phyloP scores from a whole-genome alignment of 805 yeast genomes.

The Pichia pseudocactophila region DNA sequence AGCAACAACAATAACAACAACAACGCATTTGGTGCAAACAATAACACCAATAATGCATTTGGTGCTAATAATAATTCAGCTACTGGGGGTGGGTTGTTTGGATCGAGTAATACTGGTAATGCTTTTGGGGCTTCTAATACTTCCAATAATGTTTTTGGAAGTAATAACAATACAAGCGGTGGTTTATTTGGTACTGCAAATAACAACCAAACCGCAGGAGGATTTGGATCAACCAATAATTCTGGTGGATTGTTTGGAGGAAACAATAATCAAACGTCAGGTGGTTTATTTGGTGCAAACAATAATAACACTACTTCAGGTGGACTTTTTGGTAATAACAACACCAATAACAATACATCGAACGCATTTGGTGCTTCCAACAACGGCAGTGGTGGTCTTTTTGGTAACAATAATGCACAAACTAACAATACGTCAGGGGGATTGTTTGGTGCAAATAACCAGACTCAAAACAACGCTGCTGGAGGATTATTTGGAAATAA shows the following conservation, averaged over 20 bases:
- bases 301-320: slow-evolving; percentile 10
- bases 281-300: slow-evolving; percentile 24
- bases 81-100: slow-evolving; percentile 1
- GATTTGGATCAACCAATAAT: slow-evolving; percentile 27
- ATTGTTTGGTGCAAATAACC: slow-evolving; percentile 29
- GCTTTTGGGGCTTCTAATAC: slow-evolving; percentile 28
- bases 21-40: slow-evolving; percentile 17
- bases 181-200: slow-evolving; percentile 19
- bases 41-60: slow-evolving; percentile 19
- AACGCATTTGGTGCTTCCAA: slow-evolving; percentile 5
- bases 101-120: slow-evolving; percentile 16
- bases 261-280: slow-evolving; percentile 12
- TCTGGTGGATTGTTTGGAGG: slow-evolving; percentile 23
- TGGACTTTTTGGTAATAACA: slow-evolving; percentile 24
- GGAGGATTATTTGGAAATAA: slow-evolving; percentile 18
- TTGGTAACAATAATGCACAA: slow-evolving; percentile 17
- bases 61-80: slow-evolving; percentile 13
- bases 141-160: slow-evolving; percentile 8
- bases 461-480: slow-evolving; percentile 14
- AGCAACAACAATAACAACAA: slow-evolving; percentile 2
- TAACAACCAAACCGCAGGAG: slow-evolving; percentile 12
- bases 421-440: slow-evolving; percentile 13
- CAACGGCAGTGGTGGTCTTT: slow-evolving; percentile 14
- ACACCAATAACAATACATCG: slow-evolving; percentile 13
- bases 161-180: slow-evolving; percentile 10